Conservation (phyloP, 179 eudicot species). For the Amaranthus tricolor region DNA sequence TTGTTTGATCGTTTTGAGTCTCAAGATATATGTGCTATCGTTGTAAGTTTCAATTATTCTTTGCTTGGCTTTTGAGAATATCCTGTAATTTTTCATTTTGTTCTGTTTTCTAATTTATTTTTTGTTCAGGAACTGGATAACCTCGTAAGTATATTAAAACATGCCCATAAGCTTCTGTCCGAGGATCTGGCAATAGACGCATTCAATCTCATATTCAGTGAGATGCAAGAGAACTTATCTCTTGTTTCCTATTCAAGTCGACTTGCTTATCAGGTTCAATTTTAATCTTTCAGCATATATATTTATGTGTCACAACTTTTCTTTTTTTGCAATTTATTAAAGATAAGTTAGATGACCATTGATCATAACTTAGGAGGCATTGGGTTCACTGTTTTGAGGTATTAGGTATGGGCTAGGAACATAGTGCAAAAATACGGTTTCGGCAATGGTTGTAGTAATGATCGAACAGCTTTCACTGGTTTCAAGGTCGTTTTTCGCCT, state of each 20-base stretch:
- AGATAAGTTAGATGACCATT: no score
- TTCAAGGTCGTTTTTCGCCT: no score
- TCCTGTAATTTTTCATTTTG: neutral
- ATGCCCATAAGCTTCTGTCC: slow-evolving; percentile 77
- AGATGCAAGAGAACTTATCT: slow-evolving; percentile 96
- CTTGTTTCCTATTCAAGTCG: slow-evolving; percentile 95
- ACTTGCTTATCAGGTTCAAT: slow-evolving; percentile 84
- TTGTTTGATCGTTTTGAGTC: slow-evolving; percentile 93
- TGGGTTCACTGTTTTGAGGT: no score
- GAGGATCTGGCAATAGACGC: slow-evolving; percentile 73
- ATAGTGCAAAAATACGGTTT: no score
- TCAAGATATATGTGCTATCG: slow-evolving; percentile 91
- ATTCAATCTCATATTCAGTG: slow-evolving; percentile 70
- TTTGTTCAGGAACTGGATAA: slow-evolving; percentile 81
- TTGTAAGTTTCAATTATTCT: slow-evolving; percentile 49
- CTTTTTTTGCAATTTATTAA: neutral
- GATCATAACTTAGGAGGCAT: no score
- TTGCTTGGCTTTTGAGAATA: neutral
- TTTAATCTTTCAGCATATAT: neutral
- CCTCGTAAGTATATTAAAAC: slow-evolving; percentile 67
- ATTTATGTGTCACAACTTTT: neutral
- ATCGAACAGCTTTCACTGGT: no score
- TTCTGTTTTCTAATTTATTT: slow-evolving; percentile 9
- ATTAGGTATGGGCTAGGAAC: no score
- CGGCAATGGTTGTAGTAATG: no score